Evolutionary conservation across 345 rosid species (phyloP).

Genomic region (Rhizophora mangle): DNA sequence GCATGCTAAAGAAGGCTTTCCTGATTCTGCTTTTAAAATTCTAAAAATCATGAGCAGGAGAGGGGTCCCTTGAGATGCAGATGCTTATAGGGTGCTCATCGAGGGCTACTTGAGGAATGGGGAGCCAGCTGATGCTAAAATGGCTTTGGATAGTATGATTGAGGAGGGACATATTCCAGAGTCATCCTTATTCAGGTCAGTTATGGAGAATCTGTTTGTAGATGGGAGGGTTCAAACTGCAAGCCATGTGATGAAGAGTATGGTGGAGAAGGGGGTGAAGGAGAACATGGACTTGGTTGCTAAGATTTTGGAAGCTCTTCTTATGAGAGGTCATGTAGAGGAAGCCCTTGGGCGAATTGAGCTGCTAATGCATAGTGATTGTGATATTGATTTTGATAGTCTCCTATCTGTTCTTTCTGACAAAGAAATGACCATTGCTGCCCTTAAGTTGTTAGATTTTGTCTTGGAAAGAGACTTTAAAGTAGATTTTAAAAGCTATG

Average conservation of each 20-base stretch:
- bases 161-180: constrained; percentile 76
- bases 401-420: constrained; percentile 60
- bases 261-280: constrained; percentile 74
- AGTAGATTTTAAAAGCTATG: constrained; percentile 61
- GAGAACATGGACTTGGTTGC: constrained; percentile 75
- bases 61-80: constrained; percentile 64
- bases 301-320: constrained; percentile 78
- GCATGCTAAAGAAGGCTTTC: constrained; percentile 79
- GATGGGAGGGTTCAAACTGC: constrained; percentile 89
- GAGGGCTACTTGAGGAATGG: constrained; percentile 90
- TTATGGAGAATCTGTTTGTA: constrained; percentile 79
- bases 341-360: constrained; percentile 88
- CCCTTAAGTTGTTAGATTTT: constrained; percentile 68
- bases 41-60: constrained; percentile 77
- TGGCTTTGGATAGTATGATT: constrained; percentile 77
- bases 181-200: constrained; percentile 61
- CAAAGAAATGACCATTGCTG: constrained; percentile 84
- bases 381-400: constrained; percentile 48
- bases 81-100: constrained; percentile 64
- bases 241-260: constrained; percentile 79
- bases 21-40: constrained; percentile 76
- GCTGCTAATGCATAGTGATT: constrained; percentile 57
- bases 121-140: constrained; percentile 87
- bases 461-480: constrained; percentile 64
- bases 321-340: constrained; percentile 83